Percentiles rank a stretch among this genome's conserved stretches.
Conservation (phyloP, 73 alveolate species). For the Blepharisma japonicum region DNA sequence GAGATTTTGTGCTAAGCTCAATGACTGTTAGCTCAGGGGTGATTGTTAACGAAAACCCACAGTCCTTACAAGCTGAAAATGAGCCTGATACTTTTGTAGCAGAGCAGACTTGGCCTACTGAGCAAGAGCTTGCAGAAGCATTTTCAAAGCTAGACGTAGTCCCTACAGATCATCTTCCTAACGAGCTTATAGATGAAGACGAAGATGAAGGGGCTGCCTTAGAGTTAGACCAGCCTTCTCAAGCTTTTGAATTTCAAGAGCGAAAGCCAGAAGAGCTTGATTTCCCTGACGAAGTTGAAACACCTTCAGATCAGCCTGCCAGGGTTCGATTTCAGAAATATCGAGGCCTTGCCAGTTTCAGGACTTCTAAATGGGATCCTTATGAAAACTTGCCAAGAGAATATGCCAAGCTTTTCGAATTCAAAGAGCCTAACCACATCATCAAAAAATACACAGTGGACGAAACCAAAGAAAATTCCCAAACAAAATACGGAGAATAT, state of each 20-base stretch:
- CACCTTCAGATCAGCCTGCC: constrained; percentile 84
- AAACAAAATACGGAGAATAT: constrained; percentile 32
- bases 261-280: constrained; percentile 76
- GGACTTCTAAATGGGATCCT: constrained; percentile 97
- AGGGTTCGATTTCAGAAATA: constrained; percentile 78
- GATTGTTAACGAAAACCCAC: constrained; percentile 25
- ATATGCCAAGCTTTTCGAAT: constrained; percentile 19
- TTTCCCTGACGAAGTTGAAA: constrained; percentile 93
- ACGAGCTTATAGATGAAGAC: constrained; percentile 59
- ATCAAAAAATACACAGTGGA: constrained; percentile 30
- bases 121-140: constrained; percentile 36
- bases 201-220: constrained; percentile 65
- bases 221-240: constrained; percentile 70
- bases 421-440: constrained; percentile 21
- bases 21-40: constrained; percentile 49
- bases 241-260: constrained; percentile 72
- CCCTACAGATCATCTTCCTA: constrained; percentile 38
- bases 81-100: constrained; percentile 40
- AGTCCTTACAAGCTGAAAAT: constrained; percentile 36
- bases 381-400: constrained; percentile 95
- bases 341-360: constrained; percentile 93
- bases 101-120: constrained; percentile 37
- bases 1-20: constrained; percentile 77
- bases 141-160: constrained; percentile 20
- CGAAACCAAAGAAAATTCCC: constrained; percentile 30